phyloP scores from a whole-genome alignment of 2,329 filamentous ascomycete genomes.

The Periconia sp. region DNA sequence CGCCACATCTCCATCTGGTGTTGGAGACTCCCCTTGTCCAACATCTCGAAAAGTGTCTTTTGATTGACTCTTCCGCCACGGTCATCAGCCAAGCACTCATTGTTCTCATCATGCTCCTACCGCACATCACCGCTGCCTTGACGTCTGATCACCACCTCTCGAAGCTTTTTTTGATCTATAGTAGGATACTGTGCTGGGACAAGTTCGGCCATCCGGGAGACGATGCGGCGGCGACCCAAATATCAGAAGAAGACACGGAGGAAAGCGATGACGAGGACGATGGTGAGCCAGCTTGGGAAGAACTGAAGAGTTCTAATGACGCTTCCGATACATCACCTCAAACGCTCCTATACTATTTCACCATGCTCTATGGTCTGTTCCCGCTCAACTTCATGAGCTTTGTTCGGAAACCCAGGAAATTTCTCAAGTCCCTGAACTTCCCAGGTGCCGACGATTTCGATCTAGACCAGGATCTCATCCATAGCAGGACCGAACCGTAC shows the following conservation, averaged over 20 bases:
- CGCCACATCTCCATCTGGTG: constrained; percentile 79
- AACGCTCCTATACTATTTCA: constrained; percentile 77
- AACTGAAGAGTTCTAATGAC: constrained; percentile 66
- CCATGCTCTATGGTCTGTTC: constrained; percentile 81
- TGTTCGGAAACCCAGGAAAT: constrained; percentile 80
- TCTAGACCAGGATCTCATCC: constrained; percentile 77
- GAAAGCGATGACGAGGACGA: constrained; percentile 42
- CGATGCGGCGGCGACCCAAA: constrained; percentile 33
- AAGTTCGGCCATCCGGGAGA: constrained; percentile 48
- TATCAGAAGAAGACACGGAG: constrained; percentile 47
- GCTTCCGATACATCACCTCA: constrained; percentile 61
- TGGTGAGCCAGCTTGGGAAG: constrained; percentile 64
- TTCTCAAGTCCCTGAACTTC: constrained; percentile 74
- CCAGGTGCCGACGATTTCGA: constrained; percentile 75
- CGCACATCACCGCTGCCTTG: constrained; percentile 77
- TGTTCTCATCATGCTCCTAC: constrained; percentile 79
- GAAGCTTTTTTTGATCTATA: constrained; percentile 81
- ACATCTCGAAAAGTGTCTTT: constrained; percentile 74
- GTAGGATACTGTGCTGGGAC: constrained; percentile 80
- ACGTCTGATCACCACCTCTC: constrained; percentile 67
- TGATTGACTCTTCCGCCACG: constrained; percentile 78
- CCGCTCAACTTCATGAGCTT: constrained; percentile 88
- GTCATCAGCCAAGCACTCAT: constrained; percentile 78
- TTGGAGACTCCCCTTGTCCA: constrained; percentile 74
- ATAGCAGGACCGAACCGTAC: constrained; percentile 76